phyloP scores from a whole-genome alignment of 1,284 basidiomycete genomes.

The Afroboletus lepidellus region DNA sequence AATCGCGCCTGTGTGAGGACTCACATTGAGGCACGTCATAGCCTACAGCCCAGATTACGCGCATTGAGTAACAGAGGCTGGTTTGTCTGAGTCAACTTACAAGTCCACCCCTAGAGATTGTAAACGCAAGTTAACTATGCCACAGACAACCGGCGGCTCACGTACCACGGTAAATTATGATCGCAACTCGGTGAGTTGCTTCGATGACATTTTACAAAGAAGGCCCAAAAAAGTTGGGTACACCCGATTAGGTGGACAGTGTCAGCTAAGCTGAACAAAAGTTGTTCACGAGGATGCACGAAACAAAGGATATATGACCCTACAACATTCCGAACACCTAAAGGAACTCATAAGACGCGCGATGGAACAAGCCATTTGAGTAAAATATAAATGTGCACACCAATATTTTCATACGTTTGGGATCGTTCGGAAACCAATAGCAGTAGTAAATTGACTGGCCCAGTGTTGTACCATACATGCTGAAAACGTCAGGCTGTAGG shows the following conservation, averaged over 20 bases:
- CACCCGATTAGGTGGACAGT: conserved; percentile 7
- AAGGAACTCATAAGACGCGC: not conserved
- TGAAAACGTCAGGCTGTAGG: not conserved
- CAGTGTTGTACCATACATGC: conserved; percentile 10
- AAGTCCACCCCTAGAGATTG: conserved; percentile 8
- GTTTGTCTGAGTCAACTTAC: conserved; percentile 6
- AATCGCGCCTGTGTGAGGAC: not conserved
- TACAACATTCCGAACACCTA: conserved; percentile 10
- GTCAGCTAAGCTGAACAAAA: conserved; percentile 2
- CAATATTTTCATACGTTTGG: not conserved
- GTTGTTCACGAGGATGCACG: not conserved
- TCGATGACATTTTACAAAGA: conserved; percentile 8
- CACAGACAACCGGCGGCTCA: not conserved
- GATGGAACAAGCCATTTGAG: not conserved
- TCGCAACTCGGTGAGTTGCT: conserved; percentile 1
- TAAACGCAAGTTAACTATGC: not conserved
- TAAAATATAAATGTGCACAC: not conserved
- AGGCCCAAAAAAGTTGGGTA: conserved; percentile 9
- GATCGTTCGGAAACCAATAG: conserved; percentile 6
- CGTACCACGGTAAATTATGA: conserved; percentile 11
- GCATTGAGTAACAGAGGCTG: not conserved
- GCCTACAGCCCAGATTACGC: not conserved
- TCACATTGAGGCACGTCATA: conserved; percentile 3
- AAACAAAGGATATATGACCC: not conserved
- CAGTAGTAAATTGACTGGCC: conserved; percentile 7